Conservation (phyloP, 495 filamentous ascomycete species). For the Penicillium desertorum region DNA sequence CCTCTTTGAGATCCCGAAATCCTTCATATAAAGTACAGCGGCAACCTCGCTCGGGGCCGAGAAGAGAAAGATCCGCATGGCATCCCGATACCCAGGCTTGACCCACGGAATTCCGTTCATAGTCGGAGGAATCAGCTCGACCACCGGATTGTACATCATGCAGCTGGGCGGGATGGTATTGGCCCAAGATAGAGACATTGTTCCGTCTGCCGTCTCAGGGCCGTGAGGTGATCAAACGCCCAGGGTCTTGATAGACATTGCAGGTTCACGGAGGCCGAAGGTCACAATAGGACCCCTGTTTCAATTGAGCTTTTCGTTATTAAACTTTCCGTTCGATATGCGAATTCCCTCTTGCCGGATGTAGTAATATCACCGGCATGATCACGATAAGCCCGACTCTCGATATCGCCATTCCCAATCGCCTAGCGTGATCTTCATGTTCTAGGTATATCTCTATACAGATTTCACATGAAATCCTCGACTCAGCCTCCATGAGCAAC, state of each 20-base stretch:
- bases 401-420: background rate
- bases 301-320: background rate
- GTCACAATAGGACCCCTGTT: background rate
- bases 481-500: background rate
- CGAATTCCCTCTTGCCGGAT: background rate
- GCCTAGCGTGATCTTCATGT: background rate
- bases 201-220: background rate
- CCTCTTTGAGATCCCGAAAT: background rate
- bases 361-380: background rate
- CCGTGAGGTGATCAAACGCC: background rate
- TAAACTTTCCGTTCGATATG: background rate
- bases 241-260: background rate
- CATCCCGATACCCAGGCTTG: background rate
- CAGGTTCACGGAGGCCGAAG: background rate
- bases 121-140: background rate
- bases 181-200: background rate
- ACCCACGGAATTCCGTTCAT: background rate
- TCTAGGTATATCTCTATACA: background rate
- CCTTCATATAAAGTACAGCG: background rate
- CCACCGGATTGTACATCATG: background rate
- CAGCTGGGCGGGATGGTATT: background rate
- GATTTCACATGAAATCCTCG: background rate
- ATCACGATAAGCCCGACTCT: background rate
- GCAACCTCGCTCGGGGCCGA: background rate
- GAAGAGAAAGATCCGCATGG: background rate